Evolutionary conservation across 2,329 filamentous ascomycete genomes (phyloP).

Genomic region (Cordyceps cateniannulata): DNA sequence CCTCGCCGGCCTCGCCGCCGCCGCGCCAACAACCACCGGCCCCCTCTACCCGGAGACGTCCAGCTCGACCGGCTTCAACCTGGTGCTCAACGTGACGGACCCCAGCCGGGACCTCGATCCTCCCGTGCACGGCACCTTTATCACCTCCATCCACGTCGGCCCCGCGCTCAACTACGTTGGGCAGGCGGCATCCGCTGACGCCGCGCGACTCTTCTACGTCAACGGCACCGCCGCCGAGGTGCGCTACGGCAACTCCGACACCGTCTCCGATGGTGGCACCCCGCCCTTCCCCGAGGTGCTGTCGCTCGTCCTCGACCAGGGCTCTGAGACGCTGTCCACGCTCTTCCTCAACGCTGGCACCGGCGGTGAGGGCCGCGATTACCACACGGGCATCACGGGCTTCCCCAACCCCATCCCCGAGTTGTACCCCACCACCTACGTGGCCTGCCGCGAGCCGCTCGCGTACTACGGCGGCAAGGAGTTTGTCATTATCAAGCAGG

Average conservation of each 20-base stretch:
- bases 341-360: slow-evolving; percentile 26
- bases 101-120: slow-evolving; percentile 31
- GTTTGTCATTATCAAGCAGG: slow-evolving; percentile 34
- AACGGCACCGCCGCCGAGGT: slow-evolving; percentile 38
- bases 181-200: slow-evolving; percentile 20
- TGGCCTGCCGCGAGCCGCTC: slow-evolving; percentile 37
- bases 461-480: slow-evolving; percentile 33
- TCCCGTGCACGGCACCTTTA: slow-evolving; percentile 33
- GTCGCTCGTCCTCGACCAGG: slow-evolving; percentile 21
- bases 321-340: slow-evolving; percentile 26
- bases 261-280: slow-evolving; percentile 35
- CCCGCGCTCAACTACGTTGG: slow-evolving; percentile 34
- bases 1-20: slow-evolving; percentile 17
- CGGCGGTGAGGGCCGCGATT: slow-evolving; percentile 27
- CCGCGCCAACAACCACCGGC: slow-evolving; percentile 13
- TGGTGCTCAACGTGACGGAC: slow-evolving; percentile 40
- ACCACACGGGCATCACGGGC: slow-evolving; percentile 21
- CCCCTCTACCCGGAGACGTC: slow-evolving; percentile 14
- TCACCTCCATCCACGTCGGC: slow-evolving; percentile 37
- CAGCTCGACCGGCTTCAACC: slow-evolving; percentile 30
- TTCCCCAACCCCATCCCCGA: slow-evolving; percentile 30
- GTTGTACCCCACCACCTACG: slow-evolving; percentile 28
- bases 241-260: slow-evolving; percentile 23
- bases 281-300: slow-evolving; percentile 34
- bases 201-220: slow-evolving; percentile 38